These are phyloP conservation scores for Yamadazyma sp. DNA, from an alignment of 1,139 yeast genomes.

Conservation along the genomic window DNA sequence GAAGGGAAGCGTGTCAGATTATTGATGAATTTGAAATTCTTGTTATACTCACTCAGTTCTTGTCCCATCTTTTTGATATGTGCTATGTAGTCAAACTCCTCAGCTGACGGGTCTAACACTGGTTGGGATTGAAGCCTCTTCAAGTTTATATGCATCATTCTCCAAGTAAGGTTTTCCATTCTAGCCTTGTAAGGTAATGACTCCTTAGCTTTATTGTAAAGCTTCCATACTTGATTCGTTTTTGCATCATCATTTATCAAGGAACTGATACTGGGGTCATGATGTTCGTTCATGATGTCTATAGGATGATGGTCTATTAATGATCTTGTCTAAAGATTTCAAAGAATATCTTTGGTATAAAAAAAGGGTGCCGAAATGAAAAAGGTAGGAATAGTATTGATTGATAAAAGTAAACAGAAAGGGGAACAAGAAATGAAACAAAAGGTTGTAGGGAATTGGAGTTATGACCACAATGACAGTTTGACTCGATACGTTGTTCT, in stretches of 20 bases:
- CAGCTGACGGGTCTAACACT: constrained; percentile 40
- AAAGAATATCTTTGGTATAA: too few species aligned
- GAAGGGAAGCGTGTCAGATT: constrained; percentile 1
- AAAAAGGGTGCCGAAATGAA: too few species aligned
- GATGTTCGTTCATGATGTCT: constrained; percentile 4
- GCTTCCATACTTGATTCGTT: constrained; percentile 65
- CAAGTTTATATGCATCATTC: constrained; percentile 67
- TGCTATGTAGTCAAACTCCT: constrained; percentile 66
- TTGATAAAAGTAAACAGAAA: too few species aligned
- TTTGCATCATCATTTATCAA: constrained; percentile 13
- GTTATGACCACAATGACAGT: too few species aligned
- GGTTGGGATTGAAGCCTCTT: constrained; percentile 21
- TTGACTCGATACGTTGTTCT: too few species aligned
- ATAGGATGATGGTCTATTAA: not conserved
- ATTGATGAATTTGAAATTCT: not conserved
- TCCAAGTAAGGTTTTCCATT: constrained; percentile 83
- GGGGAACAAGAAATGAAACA: too few species aligned
- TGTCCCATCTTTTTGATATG: constrained; percentile 62
- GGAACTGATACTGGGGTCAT: constrained; percentile 5
- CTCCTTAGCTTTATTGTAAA: constrained; percentile 77
- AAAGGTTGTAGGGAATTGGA: too few species aligned
- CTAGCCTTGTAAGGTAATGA: constrained; percentile 73
- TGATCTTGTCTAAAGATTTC: too few species aligned
- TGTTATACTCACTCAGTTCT: constrained; percentile 7
- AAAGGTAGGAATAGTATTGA: too few species aligned